These are phyloP conservation scores for Pichia sp. DNA, from an alignment of 1,139 yeast species.

Conservation along the genomic window DNA sequence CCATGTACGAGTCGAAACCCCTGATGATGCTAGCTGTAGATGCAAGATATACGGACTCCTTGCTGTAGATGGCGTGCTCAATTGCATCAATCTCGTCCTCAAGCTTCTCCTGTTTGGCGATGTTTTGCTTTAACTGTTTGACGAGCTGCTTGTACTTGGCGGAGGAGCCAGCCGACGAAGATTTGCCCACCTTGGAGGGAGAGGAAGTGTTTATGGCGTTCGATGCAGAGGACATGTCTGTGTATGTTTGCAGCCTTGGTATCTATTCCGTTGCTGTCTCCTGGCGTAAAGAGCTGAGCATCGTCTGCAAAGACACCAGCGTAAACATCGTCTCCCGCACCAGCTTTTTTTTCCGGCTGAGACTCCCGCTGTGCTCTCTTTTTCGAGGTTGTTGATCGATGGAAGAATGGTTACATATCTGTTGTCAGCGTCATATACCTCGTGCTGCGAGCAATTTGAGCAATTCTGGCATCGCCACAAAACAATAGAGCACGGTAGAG, in stretches of 20 bases:
- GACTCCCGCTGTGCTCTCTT: not conserved
- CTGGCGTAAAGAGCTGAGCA: no score
- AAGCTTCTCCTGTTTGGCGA: constrained; percentile 59
- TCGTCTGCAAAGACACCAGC: not conserved
- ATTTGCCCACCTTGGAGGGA: constrained; percentile 1
- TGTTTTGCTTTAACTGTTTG: constrained; percentile 61
- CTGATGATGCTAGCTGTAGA: constrained; percentile 82
- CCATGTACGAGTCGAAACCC: constrained; percentile 59
- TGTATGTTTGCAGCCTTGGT: no score
- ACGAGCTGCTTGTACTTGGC: constrained; percentile 66
- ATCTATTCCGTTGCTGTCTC: no score
- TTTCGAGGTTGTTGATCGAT: not conserved
- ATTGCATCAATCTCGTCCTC: constrained; percentile 58
- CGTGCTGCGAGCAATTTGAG: no score
- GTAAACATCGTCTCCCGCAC: not conserved
- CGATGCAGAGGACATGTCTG: not conserved
- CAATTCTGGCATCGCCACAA: no score
- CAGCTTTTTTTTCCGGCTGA: not conserved
- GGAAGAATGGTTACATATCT: not conserved
- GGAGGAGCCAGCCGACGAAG: constrained; percentile 19
- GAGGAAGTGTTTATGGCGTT: not conserved
- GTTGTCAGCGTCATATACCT: not conserved
- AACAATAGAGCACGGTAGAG: not conserved
- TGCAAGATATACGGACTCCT: constrained; percentile 74
- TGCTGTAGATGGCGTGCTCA: constrained; percentile 79